Evolutionary conservation across 108 stramenopile species (phyloP), one percentile per base, ranked within the genome.

Genomic region (Seminavis robusta): DNA sequence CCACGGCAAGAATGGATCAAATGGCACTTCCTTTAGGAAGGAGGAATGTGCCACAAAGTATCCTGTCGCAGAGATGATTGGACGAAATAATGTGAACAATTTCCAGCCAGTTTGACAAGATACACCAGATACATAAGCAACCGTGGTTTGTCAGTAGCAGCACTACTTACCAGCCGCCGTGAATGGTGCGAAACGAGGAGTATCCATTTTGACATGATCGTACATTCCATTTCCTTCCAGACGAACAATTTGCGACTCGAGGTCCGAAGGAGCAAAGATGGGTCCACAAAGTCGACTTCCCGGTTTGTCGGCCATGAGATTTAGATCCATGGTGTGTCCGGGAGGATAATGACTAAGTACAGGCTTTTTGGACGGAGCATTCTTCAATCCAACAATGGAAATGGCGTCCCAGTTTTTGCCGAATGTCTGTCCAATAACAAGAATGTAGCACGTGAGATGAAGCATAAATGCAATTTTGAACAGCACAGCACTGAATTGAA

Each of bases 1-100:
- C 73, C 91, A 97, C 9, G 97, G 97, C 41, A 99, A 58, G 61
- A 96, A 97, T 8, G 98, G 98, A 75, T 98, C 98, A 61, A 96
- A 97, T 0, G 97, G 97, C n/a, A 97, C 91, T 42, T 90, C 70
- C n/a, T 63, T 33, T 21, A 74, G 57, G 30, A 77, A 47, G 34
- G 46, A 52, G 28, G 60, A 67, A 25, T 59, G 71, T 24, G 89
- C 81, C 26, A 91, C 81, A 39, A 91, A 83, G 56, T 81, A 91
- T 29, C 78, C 13, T 15, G 13, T 38, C 13, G n/a, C 13, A n/a
- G 37, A 38, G n/a, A 38, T 38, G n/a, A n/a, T n/a, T n/a, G n/a
- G n/a, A n/a, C n/a, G n/a, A n/a, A 38, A 15, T 11, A 38, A 38
- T 38, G 37, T 38, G 13, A 38, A 15, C 37, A 1, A 38, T 11